Percentiles rank a stretch among this genome's conserved stretches.
phyloP scores from a whole-genome alignment of 2,329 filamentous ascomycete species.

The Colletotrichum tanaceti region DNA sequence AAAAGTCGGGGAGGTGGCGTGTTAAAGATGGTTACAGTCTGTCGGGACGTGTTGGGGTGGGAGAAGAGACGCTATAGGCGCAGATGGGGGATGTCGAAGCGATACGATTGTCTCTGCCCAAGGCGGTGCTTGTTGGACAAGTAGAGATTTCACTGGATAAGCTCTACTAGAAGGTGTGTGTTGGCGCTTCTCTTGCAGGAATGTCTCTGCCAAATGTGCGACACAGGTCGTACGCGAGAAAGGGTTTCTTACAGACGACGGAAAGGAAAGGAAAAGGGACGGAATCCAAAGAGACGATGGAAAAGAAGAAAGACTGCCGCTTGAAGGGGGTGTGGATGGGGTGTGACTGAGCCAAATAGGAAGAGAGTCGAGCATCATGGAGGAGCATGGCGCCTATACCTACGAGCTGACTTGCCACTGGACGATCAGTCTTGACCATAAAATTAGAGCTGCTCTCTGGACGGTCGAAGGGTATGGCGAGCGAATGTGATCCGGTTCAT shows the following conservation, averaged over 20 bases:
- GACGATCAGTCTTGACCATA: slow-evolving; percentile 53
- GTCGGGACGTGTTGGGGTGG: slow-evolving; percentile 30
- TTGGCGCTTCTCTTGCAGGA: slow-evolving; percentile 53
- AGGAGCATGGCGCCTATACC: slow-evolving; percentile 58
- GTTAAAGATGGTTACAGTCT: slow-evolving; percentile 40
- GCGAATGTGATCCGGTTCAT: slow-evolving; percentile 42
- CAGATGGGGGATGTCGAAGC: slow-evolving; percentile 45
- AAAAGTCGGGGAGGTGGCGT: slow-evolving; percentile 33
- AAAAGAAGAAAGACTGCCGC: slow-evolving; percentile 41
- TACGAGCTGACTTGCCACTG: slow-evolving; percentile 56
- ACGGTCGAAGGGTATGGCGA: slow-evolving; percentile 38
- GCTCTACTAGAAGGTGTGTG: slow-evolving; percentile 41
- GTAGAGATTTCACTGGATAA: slow-evolving; percentile 38
- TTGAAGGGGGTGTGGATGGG: slow-evolving; percentile 44
- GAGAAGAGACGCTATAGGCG: slow-evolving; percentile 46
- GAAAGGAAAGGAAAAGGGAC: slow-evolving; percentile 39
- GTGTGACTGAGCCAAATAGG: slow-evolving; percentile 53
- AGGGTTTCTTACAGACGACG: slow-evolving; percentile 31
- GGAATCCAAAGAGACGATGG: slow-evolving; percentile 42
- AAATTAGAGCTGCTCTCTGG: slow-evolving; percentile 54
- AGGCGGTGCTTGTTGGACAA: slow-evolving; percentile 34
- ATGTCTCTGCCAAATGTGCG: slow-evolving; percentile 34
- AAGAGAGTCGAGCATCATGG: slow-evolving; percentile 50
- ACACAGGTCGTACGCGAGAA: slow-evolving; percentile 13
- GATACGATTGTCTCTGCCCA: slow-evolving; percentile 32